phyloP scores from a whole-genome alignment of 2,329 filamentous ascomycete genomes.

The Cercospora sp. region DNA sequence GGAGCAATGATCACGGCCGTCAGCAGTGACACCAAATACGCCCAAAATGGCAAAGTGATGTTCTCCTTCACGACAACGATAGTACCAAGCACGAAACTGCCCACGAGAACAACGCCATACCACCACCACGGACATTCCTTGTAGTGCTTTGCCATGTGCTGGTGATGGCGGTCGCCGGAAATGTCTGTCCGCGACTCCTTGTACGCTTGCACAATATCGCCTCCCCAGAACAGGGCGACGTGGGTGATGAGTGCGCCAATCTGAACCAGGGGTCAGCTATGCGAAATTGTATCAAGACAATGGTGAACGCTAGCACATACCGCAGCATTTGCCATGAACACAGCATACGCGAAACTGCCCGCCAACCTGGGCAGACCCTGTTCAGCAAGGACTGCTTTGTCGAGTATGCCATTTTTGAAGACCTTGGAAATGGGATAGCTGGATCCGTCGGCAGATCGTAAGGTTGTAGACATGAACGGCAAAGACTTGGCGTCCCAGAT shows the following conservation, averaged over 20 bases:
- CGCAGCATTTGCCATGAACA: conserved; percentile 60
- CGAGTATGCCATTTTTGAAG: conserved; percentile 46
- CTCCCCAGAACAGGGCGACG: conserved; percentile 57
- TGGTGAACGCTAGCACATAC: conserved; percentile 13
- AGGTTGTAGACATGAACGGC: conserved; percentile 58
- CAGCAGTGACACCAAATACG: conserved; percentile 34
- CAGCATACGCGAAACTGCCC: conserved; percentile 46
- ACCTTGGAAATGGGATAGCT: conserved; percentile 42
- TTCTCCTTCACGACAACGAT: conserved; percentile 36
- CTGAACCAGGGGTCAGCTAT: conserved; percentile 10
- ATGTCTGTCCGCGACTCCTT: conserved; percentile 48
- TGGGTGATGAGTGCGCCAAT: conserved; percentile 59
- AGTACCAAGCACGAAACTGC: conserved; percentile 36
- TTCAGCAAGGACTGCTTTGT: conserved; percentile 44
- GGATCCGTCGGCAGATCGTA: conserved; percentile 45
- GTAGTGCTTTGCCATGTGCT: conserved; percentile 55
- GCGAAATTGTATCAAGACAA: background rate
- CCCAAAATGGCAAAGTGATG: conserved; percentile 39
- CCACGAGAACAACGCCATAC: conserved; percentile 35
- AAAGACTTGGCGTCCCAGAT: conserved; percentile 49
- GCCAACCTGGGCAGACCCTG: conserved; percentile 52
- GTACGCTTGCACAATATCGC: conserved; percentile 52
- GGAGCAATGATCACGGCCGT: conserved; percentile 48
- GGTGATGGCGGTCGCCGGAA: conserved; percentile 55
- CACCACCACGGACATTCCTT: conserved; percentile 49